phyloP scores from a whole-genome alignment of 2,329 filamentous ascomycete species.

The Cercospora brassicicola region DNA sequence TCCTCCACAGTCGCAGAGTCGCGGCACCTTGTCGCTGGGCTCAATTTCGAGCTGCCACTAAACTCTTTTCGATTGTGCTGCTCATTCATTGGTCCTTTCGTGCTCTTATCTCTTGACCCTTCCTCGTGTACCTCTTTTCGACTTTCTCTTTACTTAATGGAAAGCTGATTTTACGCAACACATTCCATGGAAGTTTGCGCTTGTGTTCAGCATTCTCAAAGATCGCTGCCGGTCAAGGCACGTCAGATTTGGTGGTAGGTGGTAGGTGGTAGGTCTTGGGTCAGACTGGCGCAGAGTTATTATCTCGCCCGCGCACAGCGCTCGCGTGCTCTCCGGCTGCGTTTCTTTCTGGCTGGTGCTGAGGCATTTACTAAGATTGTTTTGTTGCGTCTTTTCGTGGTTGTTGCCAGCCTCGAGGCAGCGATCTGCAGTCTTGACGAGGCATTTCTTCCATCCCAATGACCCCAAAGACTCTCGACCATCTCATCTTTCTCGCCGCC shows the following conservation, averaged over 20 bases:
- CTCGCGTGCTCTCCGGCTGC: not conserved
- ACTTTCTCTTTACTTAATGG: conserved; percentile 5
- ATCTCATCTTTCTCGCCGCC: conserved; percentile 39
- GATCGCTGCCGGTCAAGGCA: not conserved
- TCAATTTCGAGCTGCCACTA: not conserved
- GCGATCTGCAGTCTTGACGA: not conserved
- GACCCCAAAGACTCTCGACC: conserved; percentile 39
- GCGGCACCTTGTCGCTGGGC: not conserved
- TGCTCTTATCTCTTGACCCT: not conserved
- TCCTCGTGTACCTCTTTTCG: not conserved
- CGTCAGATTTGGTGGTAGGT: not conserved
- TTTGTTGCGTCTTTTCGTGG: not conserved
- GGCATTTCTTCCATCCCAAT: conserved; percentile 28
- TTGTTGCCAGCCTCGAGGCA: not conserved
- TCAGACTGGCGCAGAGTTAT: not conserved
- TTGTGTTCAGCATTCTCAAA: conserved; percentile 6
- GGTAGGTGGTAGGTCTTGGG: not conserved
- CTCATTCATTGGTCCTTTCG: not conserved
- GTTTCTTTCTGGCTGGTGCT: not conserved
- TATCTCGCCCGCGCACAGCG: no score
- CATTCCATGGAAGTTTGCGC: conserved; percentile 5
- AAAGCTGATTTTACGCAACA: not conserved
- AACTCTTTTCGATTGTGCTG: not conserved
- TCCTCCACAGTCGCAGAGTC: not conserved
- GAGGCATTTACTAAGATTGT: conserved; percentile 6